Base-by-base conservation (phyloP, 805 yeast species). In the Brettanomyces anomalus region DNA sequence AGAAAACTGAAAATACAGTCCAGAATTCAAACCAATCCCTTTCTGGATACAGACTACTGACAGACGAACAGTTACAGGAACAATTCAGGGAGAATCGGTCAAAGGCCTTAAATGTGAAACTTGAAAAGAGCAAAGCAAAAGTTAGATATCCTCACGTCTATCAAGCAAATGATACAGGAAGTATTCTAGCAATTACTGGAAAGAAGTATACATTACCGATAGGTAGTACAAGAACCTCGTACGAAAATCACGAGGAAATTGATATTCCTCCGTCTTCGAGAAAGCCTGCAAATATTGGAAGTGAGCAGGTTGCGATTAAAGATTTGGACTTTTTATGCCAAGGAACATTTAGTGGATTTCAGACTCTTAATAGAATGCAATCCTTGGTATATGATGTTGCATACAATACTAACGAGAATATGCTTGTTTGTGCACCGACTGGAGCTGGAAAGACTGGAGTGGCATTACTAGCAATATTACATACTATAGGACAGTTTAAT, bases 381-480 rank as follows among this genome's bases (percentile, higher is more conserved):
- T 82, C 95, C 15, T 68, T 93, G 47, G 94, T 90, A 2, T 93
- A 71, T 51, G 95, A 95, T 0, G 86, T 89, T 13, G 97, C 96
- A 0, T 93, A 90, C 59, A 79, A 83, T 43, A 83, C 97, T 4
- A 88, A 85, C 60, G 97, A 90, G 54, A 90, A 90, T 56, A 85
- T 93, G 96, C 67, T 89, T 40, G 87, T 89, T 4, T 89, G 97
- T 76, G 96, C 97, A 0, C 97, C 97, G 1, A 89, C 97, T 0
- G 97, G 97, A 71, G 96, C 97, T 5, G 97, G 97, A 74, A 89
- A 89, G 58, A 89, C 97, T 0, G 96, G 89, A 61, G 90, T 89
- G 21, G 97, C 97, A 0, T 62, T 89, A 45, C 65, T 89, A 33
- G 70, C 96, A 0, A 79, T 89, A 48, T 65, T 89, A 41, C 90